Base-by-base conservation (phyloP, 441 rosid species). In the Biscutella laevigata region DNA sequence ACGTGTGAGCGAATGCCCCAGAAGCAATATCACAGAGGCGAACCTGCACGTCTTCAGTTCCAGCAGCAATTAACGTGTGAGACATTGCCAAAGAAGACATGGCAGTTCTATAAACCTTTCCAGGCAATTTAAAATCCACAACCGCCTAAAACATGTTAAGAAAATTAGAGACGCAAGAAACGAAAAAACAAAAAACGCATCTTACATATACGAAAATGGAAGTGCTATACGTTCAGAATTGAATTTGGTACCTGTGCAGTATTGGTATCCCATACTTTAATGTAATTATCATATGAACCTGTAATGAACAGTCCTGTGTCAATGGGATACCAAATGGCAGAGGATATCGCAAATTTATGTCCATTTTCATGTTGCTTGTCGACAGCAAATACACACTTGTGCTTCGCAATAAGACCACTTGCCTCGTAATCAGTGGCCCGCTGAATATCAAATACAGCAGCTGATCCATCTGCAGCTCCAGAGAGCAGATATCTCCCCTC, bases 231-330 rank as follows among this genome's bases (percentile, higher is more conserved):
- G 36, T 22, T 14, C 12, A 25, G 3, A 29, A 32, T 4, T 8
- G 20, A 19, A 34, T 10, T 3, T 0, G 10, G 59, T 55, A 76
- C 98, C 86, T 80, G 95, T 13, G 82, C 71, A 45, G 85, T 70
- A 64, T 91, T 91, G 29, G 98, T 82, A 67, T 88, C 98, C 96
- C 98, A 91, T 37, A 91, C 84, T 76, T 91, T 91, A 1, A 91
- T 62, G 41, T 62, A 72, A 58, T 81, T 85, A 71, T 88, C 95
- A 62, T 61, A 85, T 0, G 98, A 91, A 52, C 88, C 96, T 0
- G 98, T 85, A 24, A 91, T 16, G 51, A 88, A 91, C 4, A 91
- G 78, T 55, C 98, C 96, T 0, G 96, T 91, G 77, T 91, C 98
- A 8, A 91, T 68, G 33, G 96, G 91, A 75, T 91, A 91, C 96